Evolutionary conservation across 352 stramenopile species (phyloP).

Genomic region (Phytophthora tubulina): DNA sequence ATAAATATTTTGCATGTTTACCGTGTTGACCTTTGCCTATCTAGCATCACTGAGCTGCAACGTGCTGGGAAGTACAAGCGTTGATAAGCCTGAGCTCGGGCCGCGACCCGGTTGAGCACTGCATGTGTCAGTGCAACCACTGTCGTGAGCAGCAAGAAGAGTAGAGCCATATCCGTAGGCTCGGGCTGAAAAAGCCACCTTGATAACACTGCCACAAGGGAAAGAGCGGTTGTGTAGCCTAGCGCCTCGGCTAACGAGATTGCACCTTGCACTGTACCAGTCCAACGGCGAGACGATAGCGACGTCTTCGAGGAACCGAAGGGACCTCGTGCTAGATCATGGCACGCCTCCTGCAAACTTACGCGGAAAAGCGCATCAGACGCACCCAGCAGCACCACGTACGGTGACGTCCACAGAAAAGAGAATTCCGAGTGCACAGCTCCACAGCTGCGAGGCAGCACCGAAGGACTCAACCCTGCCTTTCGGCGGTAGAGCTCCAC

Average conservation of each 20-base stretch:
- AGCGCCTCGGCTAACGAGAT: conserved; percentile 66
- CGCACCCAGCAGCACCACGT: conserved; percentile 61
- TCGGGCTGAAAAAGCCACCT: conserved; percentile 66
- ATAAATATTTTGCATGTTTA: conserved; percentile 40
- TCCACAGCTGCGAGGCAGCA: conserved; percentile 35
- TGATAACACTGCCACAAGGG: conserved; percentile 60
- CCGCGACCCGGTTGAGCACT: conserved; percentile 48
- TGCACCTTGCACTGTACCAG: conserved; percentile 54
- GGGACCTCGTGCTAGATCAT: conserved; percentile 44
- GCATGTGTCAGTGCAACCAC: conserved; percentile 64
- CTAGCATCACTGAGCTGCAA: conserved; percentile 8
- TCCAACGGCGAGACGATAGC: conserved; percentile 43
- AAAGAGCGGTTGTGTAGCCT: conserved; percentile 61
- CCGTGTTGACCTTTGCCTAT: neutral
- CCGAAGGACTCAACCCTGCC: conserved; percentile 21
- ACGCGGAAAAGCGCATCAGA: conserved; percentile 75
- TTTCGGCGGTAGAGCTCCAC: conserved; percentile 82
- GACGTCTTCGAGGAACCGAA: conserved; percentile 15
- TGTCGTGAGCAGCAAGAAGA: conserved; percentile 73
- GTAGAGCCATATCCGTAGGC: conserved; percentile 67
- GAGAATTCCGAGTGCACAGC: conserved; percentile 51
- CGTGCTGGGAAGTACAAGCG: conserved; percentile 21
- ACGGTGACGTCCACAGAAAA: conserved; percentile 65
- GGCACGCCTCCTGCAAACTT: conserved; percentile 63
- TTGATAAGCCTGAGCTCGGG: conserved; percentile 32